phyloP scores from a whole-genome alignment of 495 filamentous ascomycete genomes.

The Friedmanniomyces endolithicus region DNA sequence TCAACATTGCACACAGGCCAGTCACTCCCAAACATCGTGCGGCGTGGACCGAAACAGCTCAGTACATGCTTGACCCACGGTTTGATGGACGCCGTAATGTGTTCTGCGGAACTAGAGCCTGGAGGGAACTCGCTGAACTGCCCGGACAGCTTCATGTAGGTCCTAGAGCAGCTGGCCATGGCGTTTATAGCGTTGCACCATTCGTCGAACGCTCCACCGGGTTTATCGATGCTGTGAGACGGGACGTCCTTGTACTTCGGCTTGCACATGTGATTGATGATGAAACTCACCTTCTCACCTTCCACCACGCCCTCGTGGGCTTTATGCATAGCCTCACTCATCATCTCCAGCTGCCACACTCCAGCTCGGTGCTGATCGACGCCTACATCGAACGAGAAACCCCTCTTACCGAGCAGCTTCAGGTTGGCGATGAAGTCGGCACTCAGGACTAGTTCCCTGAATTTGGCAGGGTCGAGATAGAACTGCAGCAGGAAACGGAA shows the following conservation, averaged over 20 bases:
- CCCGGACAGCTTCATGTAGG: slow-evolving; percentile 83
- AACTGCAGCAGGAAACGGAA: slow-evolving; percentile 75
- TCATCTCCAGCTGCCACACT: slow-evolving; percentile 56
- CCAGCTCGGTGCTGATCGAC: slow-evolving; percentile 62
- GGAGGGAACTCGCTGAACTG: slow-evolving; percentile 59
- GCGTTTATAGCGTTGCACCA: slow-evolving; percentile 33
- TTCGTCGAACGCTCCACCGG: slow-evolving; percentile 25
- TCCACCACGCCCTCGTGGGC: slow-evolving; percentile 47
- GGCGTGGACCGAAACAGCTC: slow-evolving; percentile 51
- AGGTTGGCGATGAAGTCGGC: slow-evolving; percentile 55
- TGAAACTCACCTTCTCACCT: slow-evolving; percentile 45
- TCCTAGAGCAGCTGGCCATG: slow-evolving; percentile 33
- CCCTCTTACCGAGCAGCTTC: slow-evolving; percentile 45
- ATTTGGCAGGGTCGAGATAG: slow-evolving; percentile 44
- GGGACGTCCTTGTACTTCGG: slow-evolving; percentile 45
- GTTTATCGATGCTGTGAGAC: neutral
- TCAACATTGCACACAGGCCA: slow-evolving; percentile 77
- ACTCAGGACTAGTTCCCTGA: slow-evolving; percentile 37
- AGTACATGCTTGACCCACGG: slow-evolving; percentile 59
- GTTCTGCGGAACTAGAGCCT: slow-evolving; percentile 29
- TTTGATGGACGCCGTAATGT: slow-evolving; percentile 33
- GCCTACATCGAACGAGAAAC: slow-evolving; percentile 65
- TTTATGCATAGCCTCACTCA: slow-evolving; percentile 56
- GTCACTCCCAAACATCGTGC: slow-evolving; percentile 79
- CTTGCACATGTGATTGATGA: slow-evolving; percentile 84